Conservation (phyloP, 176 grass and related monocot species). For the Paspalum notatum region DNA sequence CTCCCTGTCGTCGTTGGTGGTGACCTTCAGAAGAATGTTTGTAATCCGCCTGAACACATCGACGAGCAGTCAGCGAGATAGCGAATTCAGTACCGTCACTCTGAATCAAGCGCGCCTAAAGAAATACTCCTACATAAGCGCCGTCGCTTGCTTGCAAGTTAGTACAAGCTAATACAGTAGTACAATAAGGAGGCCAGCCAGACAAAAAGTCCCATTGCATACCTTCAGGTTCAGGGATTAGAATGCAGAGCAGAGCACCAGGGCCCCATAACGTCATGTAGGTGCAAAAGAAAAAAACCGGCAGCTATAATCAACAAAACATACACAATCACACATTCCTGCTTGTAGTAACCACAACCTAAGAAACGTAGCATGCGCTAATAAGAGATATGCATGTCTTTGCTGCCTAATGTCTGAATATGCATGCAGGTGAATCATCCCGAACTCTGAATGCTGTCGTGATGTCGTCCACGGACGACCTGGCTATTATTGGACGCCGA, state of each 20-base stretch:
- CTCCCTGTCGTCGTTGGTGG: neutral
- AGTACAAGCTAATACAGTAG: slow-evolving; percentile 1
- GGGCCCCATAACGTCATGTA: no score
- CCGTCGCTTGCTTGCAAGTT: neutral
- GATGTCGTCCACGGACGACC: neutral
- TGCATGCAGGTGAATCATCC: neutral
- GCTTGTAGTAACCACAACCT: no score
- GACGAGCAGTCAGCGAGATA: neutral
- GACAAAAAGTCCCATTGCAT: no score
- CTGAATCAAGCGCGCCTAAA: neutral
- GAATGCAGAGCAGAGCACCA: neutral
- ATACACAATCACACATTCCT: no score
- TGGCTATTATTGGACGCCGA: slow-evolving; percentile 9
- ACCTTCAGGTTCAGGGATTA: neutral
- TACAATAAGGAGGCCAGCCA: no score
- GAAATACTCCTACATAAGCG: neutral
- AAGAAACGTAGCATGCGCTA: no score
- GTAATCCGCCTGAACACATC: neutral
- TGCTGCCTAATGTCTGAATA: neutral
- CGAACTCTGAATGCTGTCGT: neutral
- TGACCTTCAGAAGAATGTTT: neutral
- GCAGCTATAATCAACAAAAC: no score
- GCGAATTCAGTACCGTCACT: slow-evolving; percentile 3
- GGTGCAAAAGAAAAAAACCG: no score
- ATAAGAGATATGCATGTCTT: no score